phyloP scores from a whole-genome alignment of 768 basidiomycete species.

The Coprinellus micaceus region DNA sequence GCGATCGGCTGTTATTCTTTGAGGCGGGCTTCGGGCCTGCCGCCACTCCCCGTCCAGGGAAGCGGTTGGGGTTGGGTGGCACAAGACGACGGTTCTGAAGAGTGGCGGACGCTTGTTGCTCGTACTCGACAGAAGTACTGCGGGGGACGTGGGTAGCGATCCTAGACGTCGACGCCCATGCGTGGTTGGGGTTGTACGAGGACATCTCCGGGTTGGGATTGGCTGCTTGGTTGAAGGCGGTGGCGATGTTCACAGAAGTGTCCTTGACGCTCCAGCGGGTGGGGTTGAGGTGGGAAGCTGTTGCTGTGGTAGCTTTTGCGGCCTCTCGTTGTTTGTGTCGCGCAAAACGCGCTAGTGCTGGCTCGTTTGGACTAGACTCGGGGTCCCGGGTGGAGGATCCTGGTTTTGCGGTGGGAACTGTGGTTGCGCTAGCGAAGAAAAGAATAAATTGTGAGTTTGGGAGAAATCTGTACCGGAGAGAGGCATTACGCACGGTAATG shows the following conservation, averaged over 20 bases:
- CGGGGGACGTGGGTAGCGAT: constrained; percentile 51
- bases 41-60: constrained; percentile 20
- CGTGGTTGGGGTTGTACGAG: constrained; percentile 47
- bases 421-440: constrained; percentile 5
- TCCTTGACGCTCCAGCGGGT: constrained; percentile 73
- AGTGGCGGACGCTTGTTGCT: constrained; percentile 50
- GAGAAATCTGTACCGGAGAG: constrained; percentile 16
- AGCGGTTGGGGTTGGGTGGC: constrained; percentile 44
- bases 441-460: constrained; percentile 3
- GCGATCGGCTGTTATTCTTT: constrained; percentile 53
- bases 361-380: constrained; percentile 32
- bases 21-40: constrained; percentile 44
- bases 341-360: constrained; percentile 41
- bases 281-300: constrained; percentile 50
- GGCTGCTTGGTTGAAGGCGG: constrained; percentile 71
- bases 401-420: constrained; percentile 51
- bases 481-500: constrained; percentile 54
- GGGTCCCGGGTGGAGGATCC: constrained; percentile 35
- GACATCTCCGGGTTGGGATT: constrained; percentile 39
- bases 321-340: constrained; percentile 43
- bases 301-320: too few species aligned
- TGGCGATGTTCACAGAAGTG: constrained; percentile 84
- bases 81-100: neutral
- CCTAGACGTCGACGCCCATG: constrained; percentile 64
- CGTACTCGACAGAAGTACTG: constrained; percentile 79